These are phyloP conservation scores for Teratosphaeriaceae sp. DNA, from an alignment of 2,329 filamentous ascomycete genomes.

Conservation along the genomic window DNA sequence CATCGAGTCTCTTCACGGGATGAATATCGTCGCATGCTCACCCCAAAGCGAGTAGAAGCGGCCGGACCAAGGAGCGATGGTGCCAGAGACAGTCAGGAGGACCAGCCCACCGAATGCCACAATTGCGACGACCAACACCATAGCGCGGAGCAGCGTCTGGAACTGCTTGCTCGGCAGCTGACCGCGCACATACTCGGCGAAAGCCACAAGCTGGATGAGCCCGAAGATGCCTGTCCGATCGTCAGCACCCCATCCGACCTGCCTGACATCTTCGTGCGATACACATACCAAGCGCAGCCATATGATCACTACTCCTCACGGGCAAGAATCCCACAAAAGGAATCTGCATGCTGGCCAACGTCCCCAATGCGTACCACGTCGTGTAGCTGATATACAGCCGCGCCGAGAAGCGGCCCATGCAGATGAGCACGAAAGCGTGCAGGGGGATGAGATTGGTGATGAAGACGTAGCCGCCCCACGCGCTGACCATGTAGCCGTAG, in stretches of 20 bases:
- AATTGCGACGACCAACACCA: slow-evolving; percentile 67
- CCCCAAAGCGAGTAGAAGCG: slow-evolving; percentile 99
- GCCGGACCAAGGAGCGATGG: slow-evolving; percentile 95
- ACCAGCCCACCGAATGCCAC: slow-evolving; percentile 72
- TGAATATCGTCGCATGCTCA: no score
- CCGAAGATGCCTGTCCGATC: slow-evolving; percentile 72
- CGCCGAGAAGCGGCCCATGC: slow-evolving; percentile 94
- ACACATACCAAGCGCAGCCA: slow-evolving; percentile 79
- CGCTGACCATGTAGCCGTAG: slow-evolving; percentile 99
- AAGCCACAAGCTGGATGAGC: slow-evolving; percentile 85
- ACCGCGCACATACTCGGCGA: slow-evolving; percentile 84
- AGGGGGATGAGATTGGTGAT: slow-evolving; percentile 96
- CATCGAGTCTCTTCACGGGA: no score
- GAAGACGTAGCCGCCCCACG: slow-evolving; percentile 99
- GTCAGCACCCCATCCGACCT: slow-evolving; percentile 20
- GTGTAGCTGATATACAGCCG: slow-evolving; percentile 94
- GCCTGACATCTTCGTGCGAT: background rate
- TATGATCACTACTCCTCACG: slow-evolving; percentile 95
- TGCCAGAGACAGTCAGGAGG: slow-evolving; percentile 73
- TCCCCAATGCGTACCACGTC: slow-evolving; percentile 95
- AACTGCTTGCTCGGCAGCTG: slow-evolving; percentile 90
- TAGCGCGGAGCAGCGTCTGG: slow-evolving; percentile 74
- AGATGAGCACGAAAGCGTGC: slow-evolving; percentile 87
- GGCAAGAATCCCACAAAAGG: slow-evolving; percentile 97
- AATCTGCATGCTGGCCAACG: slow-evolving; percentile 97